These are phyloP conservation scores for Suhomyces kunorum DNA, from an alignment of 1,139 yeast species.

Conservation along the genomic window DNA sequence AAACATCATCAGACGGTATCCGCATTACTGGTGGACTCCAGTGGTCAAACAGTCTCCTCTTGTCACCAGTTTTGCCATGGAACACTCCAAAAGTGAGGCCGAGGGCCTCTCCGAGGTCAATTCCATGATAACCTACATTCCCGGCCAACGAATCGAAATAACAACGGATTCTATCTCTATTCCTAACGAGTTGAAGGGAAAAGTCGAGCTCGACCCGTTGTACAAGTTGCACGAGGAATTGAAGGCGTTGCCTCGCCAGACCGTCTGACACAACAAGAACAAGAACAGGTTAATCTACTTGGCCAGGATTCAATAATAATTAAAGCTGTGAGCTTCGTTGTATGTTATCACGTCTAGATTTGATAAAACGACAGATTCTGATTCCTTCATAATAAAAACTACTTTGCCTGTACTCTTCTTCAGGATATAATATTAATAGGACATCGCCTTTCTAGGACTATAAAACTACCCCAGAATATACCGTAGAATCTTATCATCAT, in stretches of 20 bases:
- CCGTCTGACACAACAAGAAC: neutral
- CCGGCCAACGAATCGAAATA: constrained; percentile 22
- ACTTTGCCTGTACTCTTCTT: no score
- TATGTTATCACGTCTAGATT: no score
- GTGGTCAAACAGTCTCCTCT: constrained; percentile 12
- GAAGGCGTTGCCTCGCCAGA: constrained; percentile 5
- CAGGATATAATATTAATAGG: no score
- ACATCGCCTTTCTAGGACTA: no score
- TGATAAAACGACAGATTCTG: no score
- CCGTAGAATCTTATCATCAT: no score
- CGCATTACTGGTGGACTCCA: constrained; percentile 67
- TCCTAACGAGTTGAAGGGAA: constrained; percentile 28
- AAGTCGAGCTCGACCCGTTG: constrained; percentile 32
- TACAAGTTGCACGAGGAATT: constrained; percentile 9
- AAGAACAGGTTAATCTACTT: no score
- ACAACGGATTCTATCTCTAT: constrained; percentile 22
- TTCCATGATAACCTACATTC: constrained; percentile 9
- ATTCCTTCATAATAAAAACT: no score
- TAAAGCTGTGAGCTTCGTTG: no score
- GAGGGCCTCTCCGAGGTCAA: neutral
- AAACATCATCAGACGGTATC: constrained; percentile 57
- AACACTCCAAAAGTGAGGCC: neutral
- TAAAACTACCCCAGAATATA: no score
- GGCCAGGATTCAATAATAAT: no score
- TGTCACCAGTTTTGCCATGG: neutral